Evolutionary conservation across 1,284 basidiomycete genomes (phyloP), one percentile per base, ranked within the genome.

Genomic region (Volvariella surrecta): DNA sequence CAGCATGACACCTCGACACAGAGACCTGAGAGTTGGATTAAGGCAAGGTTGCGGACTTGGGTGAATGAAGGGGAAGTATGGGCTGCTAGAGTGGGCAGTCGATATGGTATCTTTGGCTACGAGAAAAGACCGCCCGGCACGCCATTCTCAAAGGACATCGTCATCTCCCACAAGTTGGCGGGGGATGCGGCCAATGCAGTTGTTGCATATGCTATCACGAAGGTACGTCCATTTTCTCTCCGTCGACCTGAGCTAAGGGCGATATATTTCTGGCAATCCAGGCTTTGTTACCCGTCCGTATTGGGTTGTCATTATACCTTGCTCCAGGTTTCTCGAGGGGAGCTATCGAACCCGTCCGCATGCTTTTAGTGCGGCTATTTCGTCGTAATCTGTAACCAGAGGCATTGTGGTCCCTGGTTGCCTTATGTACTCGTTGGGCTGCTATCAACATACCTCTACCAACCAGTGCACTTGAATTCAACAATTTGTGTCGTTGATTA

Each of bases 31-130:
- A 58, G 53, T 19, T 77, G 69, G 70, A 56, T 66, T 2, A 62
- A 58, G 34, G 52, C 52, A 32, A 69, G 64, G 44, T 54, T 76
- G 17, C 56, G 63, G 31, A 58, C 59, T 13, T 91, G 87, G 88
- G 65, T 87, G 20, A 68, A 74, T 2, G 89, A 93, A 44, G 89
- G 87, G 1, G 76, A 83, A 59, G 58, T 60, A 18, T 80, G 83
- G 71, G 82, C 82, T 1, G 78, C 76, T 43, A 70, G 76, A 15
- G 74, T 93, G 2, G 90, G 89, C 4, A 68, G 71, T 48, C 70
- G 80, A 39, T 94, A 95, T 59, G 90, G 90, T 0, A 52, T 86
- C 15, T 86, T 92, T 58, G 91, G 90, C 11, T 86, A 80, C 52
- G 74, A 81, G 52, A 86, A 86, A 62, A 63, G 67, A 16, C 43